phyloP scores from a whole-genome alignment of 129 eudicot species.

The Tagetes erecta region DNA sequence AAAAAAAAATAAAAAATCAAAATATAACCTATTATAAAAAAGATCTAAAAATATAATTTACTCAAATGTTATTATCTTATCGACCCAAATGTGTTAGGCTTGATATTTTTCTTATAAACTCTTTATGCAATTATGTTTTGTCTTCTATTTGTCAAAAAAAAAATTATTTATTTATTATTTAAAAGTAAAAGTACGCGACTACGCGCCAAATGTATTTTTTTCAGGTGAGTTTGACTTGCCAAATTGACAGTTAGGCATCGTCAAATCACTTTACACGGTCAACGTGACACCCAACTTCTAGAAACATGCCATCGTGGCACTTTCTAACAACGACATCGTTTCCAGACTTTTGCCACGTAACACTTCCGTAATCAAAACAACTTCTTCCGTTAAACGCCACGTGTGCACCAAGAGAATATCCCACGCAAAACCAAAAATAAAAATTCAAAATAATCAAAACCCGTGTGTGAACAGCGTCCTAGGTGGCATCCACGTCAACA shows the following conservation, averaged over 20 bases:
- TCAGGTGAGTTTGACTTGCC: constrained; percentile 25
- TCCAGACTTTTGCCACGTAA: background rate
- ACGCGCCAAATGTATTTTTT: background rate
- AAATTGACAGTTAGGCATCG: constrained; percentile 16
- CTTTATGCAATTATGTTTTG: no score
- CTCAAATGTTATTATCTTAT: no score
- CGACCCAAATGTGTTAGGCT: no score
- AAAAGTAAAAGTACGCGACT: no score
- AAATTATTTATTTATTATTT: no score
- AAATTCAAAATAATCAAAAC: background rate
- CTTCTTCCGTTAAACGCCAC: background rate
- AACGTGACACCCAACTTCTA: constrained; percentile 6
- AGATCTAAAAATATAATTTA: no score
- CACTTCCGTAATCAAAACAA: background rate
- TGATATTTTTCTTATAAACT: no score
- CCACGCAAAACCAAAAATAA: background rate
- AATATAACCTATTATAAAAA: no score
- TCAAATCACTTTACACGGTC: background rate
- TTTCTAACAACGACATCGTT: no score
- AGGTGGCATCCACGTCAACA: constrained; percentile 41
- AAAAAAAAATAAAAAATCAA: no score
- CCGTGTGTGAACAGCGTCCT: constrained; percentile 47
- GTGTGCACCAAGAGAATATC: constrained; percentile 14
- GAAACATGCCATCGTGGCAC: constrained; percentile 6
- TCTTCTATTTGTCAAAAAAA: no score